phyloP scores from a whole-genome alignment of 805 yeast species.

The Blastobotrys mokoenaii region DNA sequence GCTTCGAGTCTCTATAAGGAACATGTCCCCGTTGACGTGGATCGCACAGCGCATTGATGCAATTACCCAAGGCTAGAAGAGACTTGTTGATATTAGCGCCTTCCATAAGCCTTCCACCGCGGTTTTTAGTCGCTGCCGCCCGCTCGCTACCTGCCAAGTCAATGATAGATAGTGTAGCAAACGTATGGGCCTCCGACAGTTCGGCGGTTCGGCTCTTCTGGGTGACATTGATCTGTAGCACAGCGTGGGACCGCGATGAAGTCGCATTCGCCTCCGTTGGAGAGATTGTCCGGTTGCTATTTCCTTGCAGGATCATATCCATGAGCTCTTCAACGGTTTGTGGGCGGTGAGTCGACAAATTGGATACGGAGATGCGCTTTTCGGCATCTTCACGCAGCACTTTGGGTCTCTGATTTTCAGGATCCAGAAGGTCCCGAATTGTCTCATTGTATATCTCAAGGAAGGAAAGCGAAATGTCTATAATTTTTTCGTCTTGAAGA shows the following conservation, averaged over 20 bases:
- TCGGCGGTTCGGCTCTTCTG: slow-evolving; percentile 56
- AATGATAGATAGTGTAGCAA: slow-evolving; percentile 76
- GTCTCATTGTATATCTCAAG: slow-evolving; percentile 89
- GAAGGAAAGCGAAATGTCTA: slow-evolving; percentile 56
- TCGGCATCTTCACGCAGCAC: slow-evolving; percentile 65
- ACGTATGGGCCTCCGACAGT: slow-evolving; percentile 56
- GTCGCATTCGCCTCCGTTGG: slow-evolving; percentile 89
- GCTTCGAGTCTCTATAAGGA: slow-evolving; percentile 85
- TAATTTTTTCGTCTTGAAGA: slow-evolving; percentile 42
- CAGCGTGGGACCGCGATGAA: slow-evolving; percentile 91
- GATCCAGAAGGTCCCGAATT: slow-evolving; percentile 67
- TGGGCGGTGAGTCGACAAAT: slow-evolving; percentile 58
- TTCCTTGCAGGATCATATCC: slow-evolving; percentile 68
- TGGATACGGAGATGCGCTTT: slow-evolving; percentile 59
- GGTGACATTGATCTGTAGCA: slow-evolving; percentile 66
- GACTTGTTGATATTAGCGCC: slow-evolving; percentile 93
- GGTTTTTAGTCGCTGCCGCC: slow-evolving; percentile 79
- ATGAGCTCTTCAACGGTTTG: slow-evolving; percentile 29
- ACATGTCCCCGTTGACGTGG: slow-evolving; percentile 60
- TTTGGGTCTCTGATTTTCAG: slow-evolving; percentile 30
- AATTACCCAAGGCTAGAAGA: slow-evolving; percentile 81
- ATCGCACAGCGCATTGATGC: slow-evolving; percentile 86
- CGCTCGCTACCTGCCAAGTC: slow-evolving; percentile 95
- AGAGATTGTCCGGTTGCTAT: slow-evolving; percentile 67
- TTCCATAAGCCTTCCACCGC: slow-evolving; percentile 74